phyloP scores from a whole-genome alignment of 352 stramenopile species.

The Nothophytophthora sp. region DNA sequence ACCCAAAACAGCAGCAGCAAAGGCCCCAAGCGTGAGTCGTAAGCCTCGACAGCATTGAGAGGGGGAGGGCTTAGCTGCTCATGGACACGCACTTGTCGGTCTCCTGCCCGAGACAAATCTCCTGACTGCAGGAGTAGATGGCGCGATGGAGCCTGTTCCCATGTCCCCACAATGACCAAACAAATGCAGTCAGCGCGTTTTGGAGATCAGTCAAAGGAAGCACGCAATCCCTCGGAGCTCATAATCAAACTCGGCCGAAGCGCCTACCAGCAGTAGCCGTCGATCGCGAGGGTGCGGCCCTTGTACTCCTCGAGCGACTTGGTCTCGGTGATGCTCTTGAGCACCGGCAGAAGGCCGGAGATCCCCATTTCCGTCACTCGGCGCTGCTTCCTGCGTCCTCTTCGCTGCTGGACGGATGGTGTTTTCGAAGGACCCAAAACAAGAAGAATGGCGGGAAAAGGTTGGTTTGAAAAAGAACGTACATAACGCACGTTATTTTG shows the following conservation, averaged over 20 bases:
- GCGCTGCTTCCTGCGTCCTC: neutral
- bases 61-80: neutral
- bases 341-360: conserved; percentile 57
- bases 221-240: neutral
- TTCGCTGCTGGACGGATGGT: conserved; percentile 26
- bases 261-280: conserved; percentile 83
- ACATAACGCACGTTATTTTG: conserved; percentile 17
- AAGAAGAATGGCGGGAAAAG: conserved; percentile 38
- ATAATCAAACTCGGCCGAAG: neutral
- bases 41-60: too few relatives aligned
- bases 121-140: conserved; percentile 75
- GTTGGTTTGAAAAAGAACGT: conserved; percentile 14
- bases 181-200: neutral
- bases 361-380: conserved; percentile 43
- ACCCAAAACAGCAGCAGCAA: neutral
- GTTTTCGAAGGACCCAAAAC: conserved; percentile 1
- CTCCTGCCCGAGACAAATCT: conserved; percentile 65
- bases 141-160: conserved; percentile 70
- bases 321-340: conserved; percentile 76
- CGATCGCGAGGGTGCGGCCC: conserved; percentile 70
- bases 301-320: conserved; percentile 57
- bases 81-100: conserved; percentile 60
- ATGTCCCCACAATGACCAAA: neutral
- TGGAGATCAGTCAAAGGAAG: neutral
- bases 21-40: too few relatives aligned